These are phyloP conservation scores for Fraxinus excelsior DNA, from an alignment of 257 asterid species.

Conservation along the genomic window DNA sequence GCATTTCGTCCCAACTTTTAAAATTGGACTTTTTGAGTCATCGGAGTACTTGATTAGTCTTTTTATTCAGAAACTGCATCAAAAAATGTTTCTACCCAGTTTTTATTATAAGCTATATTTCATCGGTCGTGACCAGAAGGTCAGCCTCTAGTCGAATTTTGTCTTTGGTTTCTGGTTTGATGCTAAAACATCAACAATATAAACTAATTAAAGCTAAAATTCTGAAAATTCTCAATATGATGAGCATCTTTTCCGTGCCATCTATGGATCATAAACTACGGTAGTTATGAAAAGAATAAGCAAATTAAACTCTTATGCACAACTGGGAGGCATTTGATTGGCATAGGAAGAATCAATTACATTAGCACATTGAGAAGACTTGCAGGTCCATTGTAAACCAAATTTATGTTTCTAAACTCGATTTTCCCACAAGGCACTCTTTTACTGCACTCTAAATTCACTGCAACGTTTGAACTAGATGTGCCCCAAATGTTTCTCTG, in stretches of 20 bases:
- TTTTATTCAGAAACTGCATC: too few species aligned
- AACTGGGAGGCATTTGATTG: constrained; percentile 46
- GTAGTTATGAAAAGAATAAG: too few species aligned
- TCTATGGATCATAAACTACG: neutral
- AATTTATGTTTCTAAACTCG: constrained; percentile 49
- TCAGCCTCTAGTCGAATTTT: too few species aligned
- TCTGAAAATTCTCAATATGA: neutral
- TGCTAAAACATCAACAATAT: too few species aligned
- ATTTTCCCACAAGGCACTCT: constrained; percentile 52
- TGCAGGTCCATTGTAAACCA: constrained; percentile 44
- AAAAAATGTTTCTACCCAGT: too few species aligned
- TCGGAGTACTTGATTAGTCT: too few species aligned
- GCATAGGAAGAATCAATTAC: constrained; percentile 54
- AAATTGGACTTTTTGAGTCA: too few species aligned
- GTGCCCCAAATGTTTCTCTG: constrained; percentile 51
- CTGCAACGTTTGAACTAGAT: constrained; percentile 50
- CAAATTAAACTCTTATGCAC: constrained; percentile 26
- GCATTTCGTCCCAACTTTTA: too few species aligned
- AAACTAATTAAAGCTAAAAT: neutral
- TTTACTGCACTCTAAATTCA: constrained; percentile 54
- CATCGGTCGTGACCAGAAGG: too few species aligned
- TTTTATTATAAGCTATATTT: too few species aligned
- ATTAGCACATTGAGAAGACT: constrained; percentile 50
- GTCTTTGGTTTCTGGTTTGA: too few species aligned
- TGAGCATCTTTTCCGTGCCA: neutral